Percentiles rank a stretch among this genome's conserved stretches.
These are phyloP conservation scores for Suhomyces faveliae DNA, from an alignment of 805 yeast species.

Conservation along the genomic window DNA sequence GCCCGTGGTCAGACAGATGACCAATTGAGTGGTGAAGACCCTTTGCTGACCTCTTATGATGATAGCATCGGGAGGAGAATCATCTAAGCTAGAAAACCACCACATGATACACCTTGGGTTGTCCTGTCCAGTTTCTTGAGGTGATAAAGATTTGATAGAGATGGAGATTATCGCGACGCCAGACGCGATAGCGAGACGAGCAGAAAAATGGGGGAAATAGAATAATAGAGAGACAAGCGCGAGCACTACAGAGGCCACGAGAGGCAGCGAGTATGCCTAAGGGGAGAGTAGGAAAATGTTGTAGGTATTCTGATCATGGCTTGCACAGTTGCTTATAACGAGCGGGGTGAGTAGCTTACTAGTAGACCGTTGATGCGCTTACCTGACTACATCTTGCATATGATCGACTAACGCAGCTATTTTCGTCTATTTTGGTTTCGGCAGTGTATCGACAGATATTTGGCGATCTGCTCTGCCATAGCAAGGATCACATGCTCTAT, in stretches of 20 bases:
- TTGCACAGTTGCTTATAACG: no score
- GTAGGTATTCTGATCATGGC: no score
- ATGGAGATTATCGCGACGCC: neutral
- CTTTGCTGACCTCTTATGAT: slow-evolving; percentile 50
- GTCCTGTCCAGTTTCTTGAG: neutral
- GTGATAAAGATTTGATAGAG: neutral
- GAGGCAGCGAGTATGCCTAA: no score
- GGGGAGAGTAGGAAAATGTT: no score
- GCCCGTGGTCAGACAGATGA: slow-evolving; percentile 50
- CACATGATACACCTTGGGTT: no score
- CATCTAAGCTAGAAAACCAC: slow-evolving; percentile 1
- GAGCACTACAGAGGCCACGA: no score
- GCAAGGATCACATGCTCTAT: no score
- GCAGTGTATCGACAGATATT: neutral
- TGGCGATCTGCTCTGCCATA: no score
- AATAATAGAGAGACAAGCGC: neutral
- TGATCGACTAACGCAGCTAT: neutral
- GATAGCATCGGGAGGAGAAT: slow-evolving; percentile 25
- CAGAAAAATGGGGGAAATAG: neutral
- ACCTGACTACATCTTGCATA: neutral
- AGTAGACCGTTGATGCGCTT: no score
- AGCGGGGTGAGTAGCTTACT: no score
- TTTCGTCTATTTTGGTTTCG: neutral
- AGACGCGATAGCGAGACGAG: slow-evolving; percentile 1
- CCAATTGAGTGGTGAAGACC: slow-evolving; percentile 56